Conservation (phyloP, 345 rosid genomes). For the Eucalyptus paniculata region DNA sequence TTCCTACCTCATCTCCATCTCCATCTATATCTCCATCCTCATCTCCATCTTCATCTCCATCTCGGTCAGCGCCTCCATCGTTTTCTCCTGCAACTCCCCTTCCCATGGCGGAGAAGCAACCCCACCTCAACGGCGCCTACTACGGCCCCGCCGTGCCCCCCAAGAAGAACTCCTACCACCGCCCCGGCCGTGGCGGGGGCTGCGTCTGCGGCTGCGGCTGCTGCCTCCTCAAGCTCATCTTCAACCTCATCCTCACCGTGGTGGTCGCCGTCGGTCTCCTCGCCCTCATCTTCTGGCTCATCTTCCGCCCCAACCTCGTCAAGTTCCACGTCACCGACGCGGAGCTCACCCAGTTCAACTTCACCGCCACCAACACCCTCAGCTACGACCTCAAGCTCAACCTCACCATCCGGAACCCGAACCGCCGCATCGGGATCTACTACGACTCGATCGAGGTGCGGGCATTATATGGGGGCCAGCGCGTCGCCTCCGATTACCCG, state of each 20-base stretch:
- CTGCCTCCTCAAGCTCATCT: conserved; percentile 8
- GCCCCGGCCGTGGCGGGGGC: conserved; percentile 1
- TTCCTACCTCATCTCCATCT: neutral
- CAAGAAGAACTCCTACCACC: neutral
- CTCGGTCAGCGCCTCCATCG: neutral
- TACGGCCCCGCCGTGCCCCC: conserved; percentile 13
- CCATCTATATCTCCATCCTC: neutral
- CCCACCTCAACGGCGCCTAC: conserved; percentile 12
- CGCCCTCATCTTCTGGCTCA: conserved; percentile 23
- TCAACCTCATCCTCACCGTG: conserved; percentile 1
- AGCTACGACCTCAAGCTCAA: conserved; percentile 12
- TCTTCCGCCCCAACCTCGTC: conserved; percentile 26
- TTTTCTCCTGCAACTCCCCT: neutral
- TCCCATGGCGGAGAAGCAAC: neutral
- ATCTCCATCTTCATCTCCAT: neutral
- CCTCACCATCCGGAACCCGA: conserved; percentile 24
- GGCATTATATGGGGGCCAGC: neutral
- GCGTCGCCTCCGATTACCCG: neutral
- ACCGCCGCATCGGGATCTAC: conserved; percentile 26
- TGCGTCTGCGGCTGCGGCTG: conserved; percentile 4
- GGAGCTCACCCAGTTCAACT: conserved; percentile 15
- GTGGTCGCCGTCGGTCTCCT: conserved; percentile 8
- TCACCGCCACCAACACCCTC: conserved; percentile 3
- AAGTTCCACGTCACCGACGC: conserved; percentile 27
- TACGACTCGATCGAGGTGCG: conserved; percentile 19